Evolutionary conservation across 768 basidiomycete species (phyloP), one percentile per base, ranked within the genome.

Genomic region (Suillus hirtellus): DNA sequence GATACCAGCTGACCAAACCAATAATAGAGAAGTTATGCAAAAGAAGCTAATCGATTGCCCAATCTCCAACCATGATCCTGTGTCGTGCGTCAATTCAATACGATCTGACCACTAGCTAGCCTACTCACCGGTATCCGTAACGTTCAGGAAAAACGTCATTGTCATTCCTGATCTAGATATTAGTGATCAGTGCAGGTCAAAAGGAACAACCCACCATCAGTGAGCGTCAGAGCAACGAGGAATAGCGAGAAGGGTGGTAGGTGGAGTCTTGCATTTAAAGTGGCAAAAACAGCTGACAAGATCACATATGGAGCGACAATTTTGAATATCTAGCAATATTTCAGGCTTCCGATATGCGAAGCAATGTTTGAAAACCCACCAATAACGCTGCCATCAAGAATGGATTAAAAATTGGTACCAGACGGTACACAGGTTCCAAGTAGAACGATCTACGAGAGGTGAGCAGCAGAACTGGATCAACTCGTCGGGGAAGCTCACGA

Each of bases 41-140:
- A 93, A 95, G 77, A 94, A 93, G 58, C 84, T 92, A 72, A 95
- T 93, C 0, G 91, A 88, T 70, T 92, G 90, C 7, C 93, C 93
- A 60, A 94, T 95, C 70, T 95, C 91, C 63, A 95, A 78, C 93
- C 93, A 95, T 3, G 90, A 92, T 0, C 93, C 90, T 84, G 68
- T 42, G 35, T 19, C 24, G 63, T 3, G 43, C 24, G 55, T 59
- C 64, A 50, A 71, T 64, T 60, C 50, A 34, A 65, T 4, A 34
- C 19, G 49, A 38, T 8, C 17, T 31, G 38, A 44, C 43, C 10
- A 37, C 44, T 37, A 21, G 31, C 38, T n/a, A 14, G 17, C 60
- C 35, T 19, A 68, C 77, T 63, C 66, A 87, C 87, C 90, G 4
- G 86, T 90, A 72, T 95, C 92, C 27, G 86, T 87, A 34, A 95